Base-by-base conservation (phyloP, 2,329 filamentous ascomycete species). In the Herpomyces periplanetae region DNA sequence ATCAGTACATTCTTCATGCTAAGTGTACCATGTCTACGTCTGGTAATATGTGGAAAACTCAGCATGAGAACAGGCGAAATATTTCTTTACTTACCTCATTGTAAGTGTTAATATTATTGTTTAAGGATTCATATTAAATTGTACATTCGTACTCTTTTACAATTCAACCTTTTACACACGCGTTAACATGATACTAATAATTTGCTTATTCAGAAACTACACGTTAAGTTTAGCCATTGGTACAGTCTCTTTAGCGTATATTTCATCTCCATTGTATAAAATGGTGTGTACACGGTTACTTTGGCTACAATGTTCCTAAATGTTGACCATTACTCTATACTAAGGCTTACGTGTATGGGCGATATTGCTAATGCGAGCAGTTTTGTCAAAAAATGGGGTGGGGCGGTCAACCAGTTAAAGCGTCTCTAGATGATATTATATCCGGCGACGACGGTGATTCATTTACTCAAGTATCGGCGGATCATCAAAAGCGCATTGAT, bases 341-440 rank as follows among this genome's bases (percentile, higher is more conserved):
- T 5, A 10, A 8, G 5, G 5, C 13, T 10, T 12, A 10, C 17
- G 13, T 5, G 17, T 10, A 5, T 5, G 9, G 13, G 10, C 5
- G 13, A 6, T 15, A 15, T 9, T 7, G 14, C n/a, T n/a, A 15
- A 15, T 15, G 8, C n/a, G 7, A 8, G 14, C 27, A 66, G 57
- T 71, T 75, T 33, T 75, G 65, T 41, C 57, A 64, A 42, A 65
- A 64, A 8, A 73, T 62, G 6, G 65, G 75, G 31, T 91, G 69
- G 69, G 69, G 69, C 30, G 75, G 75, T 15, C 69, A 87, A 35
- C 75, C 75, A 13, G 54, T 88, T 26, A 68, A 71, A 34, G 69
- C 69, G 7, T 52, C 61, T 9, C 53, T 53, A 17, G 61, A 68
- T 41, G 45, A 42, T 21, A 45, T 43, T 21, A 13, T 19, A 17